Conservation (phyloP, 2,329 filamentous ascomycete genomes). For the Fusarium sp. region DNA sequence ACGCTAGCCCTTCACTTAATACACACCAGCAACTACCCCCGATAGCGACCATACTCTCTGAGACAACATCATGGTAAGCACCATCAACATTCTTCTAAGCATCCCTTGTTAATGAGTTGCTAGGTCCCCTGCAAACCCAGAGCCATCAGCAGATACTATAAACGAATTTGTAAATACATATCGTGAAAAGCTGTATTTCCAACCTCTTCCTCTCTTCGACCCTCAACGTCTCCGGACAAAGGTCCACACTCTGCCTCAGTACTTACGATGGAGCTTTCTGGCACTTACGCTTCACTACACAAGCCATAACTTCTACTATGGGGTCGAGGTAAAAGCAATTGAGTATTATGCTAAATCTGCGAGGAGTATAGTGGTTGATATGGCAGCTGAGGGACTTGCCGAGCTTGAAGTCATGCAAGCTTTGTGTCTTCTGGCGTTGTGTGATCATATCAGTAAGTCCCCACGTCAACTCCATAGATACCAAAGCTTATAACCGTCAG, state of each 20-base stretch:
- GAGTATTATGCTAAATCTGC: conserved; percentile 41
- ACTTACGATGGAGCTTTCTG: conserved; percentile 40
- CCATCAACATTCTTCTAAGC: rapidly evolving
- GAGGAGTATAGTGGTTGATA: conserved; percentile 35
- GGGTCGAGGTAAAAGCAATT: conserved; percentile 33
- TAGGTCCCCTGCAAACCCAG: conserved; percentile 32
- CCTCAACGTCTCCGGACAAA: conserved; percentile 15
- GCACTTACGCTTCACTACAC: conserved; percentile 30
- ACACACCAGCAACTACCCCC: conserved; percentile 18
- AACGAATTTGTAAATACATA: conserved; percentile 26
- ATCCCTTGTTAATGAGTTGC: background rate
- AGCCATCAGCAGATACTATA: conserved; percentile 23
- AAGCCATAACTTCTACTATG: conserved; percentile 35
- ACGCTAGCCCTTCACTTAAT: background rate
- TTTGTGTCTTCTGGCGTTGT: conserved; percentile 40
- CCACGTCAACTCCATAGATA: rapidly evolving
- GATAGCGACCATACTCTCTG: conserved; percentile 20
- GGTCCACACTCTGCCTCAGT: conserved; percentile 31
- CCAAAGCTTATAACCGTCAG: background rate
- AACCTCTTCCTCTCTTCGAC: conserved; percentile 35
- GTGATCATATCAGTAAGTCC: conserved; percentile 38
- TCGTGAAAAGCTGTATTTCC: conserved; percentile 37
- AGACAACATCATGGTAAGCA: conserved; percentile 12
- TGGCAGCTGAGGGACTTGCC: conserved; percentile 24
- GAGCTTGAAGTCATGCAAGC: conserved; percentile 38